Conservation (phyloP, 2,329 filamentous ascomycete genomes). For the Fusarium newnesense region DNA sequence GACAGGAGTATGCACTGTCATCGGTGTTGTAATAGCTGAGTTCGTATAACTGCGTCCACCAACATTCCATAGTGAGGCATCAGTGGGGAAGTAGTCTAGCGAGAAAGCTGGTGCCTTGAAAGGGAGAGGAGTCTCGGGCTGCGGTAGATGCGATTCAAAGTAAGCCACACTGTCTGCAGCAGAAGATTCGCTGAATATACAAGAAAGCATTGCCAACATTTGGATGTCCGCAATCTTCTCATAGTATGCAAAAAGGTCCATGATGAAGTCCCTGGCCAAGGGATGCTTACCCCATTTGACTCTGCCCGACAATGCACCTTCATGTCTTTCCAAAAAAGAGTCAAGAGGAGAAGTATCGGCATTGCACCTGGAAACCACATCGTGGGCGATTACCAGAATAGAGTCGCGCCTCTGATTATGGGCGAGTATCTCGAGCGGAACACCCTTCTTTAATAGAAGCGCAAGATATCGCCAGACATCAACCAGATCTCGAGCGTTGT, state of each 20-base stretch:
- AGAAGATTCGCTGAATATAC: conserved; percentile 72
- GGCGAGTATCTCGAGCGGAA: conserved; percentile 74
- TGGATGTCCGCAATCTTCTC: conserved; percentile 72
- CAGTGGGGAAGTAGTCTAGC: conserved; percentile 72
- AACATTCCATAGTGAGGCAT: conserved; percentile 63
- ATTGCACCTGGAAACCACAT: conserved; percentile 59
- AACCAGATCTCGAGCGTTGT: conserved; percentile 76
- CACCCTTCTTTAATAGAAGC: conserved; percentile 79
- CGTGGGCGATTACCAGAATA: conserved; percentile 75
- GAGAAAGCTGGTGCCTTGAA: conserved; percentile 75
- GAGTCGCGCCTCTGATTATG: conserved; percentile 66
- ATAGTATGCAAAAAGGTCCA: conserved; percentile 71
- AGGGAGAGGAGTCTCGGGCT: conserved; percentile 70
- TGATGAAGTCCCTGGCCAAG: conserved; percentile 69
- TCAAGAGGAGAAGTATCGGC: conserved; percentile 24
- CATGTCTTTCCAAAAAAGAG: conserved; percentile 12
- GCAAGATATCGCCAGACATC: conserved; percentile 86
- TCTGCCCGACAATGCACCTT: conserved; percentile 60
- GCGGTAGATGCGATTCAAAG: conserved; percentile 64
- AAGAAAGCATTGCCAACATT: conserved; percentile 78
- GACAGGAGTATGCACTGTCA: conserved; percentile 65
- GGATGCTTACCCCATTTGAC: conserved; percentile 77
- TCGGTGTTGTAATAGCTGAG: conserved; percentile 67
- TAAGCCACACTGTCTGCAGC: conserved; percentile 67
- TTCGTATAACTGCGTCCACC: conserved; percentile 63